Percentiles rank a stretch among this genome's conserved stretches.
phyloP scores from a whole-genome alignment of 129 eudicot species.

The Pseudognaphalium luteoalbum region DNA sequence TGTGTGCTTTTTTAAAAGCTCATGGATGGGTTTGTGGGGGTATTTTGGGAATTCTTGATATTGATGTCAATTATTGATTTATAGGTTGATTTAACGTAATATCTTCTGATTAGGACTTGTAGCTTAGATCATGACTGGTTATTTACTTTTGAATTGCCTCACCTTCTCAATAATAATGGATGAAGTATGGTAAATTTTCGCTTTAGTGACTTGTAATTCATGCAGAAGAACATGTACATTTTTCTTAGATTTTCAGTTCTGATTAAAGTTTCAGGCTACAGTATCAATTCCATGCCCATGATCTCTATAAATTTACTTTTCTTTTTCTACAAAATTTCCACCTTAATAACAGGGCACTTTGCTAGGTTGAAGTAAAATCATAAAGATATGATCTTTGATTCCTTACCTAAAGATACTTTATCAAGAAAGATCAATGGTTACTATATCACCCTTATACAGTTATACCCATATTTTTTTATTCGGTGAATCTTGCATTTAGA shows the following conservation, averaged over 20 bases:
- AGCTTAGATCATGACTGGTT: conserved; percentile 2
- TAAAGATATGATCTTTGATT: conserved; percentile 16
- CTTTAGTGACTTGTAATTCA: conserved; percentile 14
- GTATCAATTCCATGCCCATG: conserved; percentile 15
- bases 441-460: not conserved
- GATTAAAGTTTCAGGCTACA: not conserved
- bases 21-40: conserved; percentile 9
- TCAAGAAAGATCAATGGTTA: conserved; percentile 14
- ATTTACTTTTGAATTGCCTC: conserved; percentile 3
- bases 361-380: conserved; percentile 18
- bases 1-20: not conserved
- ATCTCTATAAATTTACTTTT: not conserved
- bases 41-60: conserved; percentile 28
- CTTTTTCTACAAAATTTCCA: not conserved
- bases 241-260: not conserved
- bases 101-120: conserved; percentile 22
- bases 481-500: conserved; percentile 1
- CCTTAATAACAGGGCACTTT: conserved; percentile 17
- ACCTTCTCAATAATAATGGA: conserved; percentile 28
- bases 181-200: conserved; percentile 3
- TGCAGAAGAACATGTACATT: conserved; percentile 18
- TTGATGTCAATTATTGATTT: not conserved
- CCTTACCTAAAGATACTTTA: conserved; percentile 13
- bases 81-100: conserved; percentile 5
- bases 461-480: conserved; percentile 12